Percentiles rank a stretch among this genome's conserved stretches.
phyloP scores from a whole-genome alignment of 2,329 filamentous ascomycete species.

The Phyllachora maydis region DNA sequence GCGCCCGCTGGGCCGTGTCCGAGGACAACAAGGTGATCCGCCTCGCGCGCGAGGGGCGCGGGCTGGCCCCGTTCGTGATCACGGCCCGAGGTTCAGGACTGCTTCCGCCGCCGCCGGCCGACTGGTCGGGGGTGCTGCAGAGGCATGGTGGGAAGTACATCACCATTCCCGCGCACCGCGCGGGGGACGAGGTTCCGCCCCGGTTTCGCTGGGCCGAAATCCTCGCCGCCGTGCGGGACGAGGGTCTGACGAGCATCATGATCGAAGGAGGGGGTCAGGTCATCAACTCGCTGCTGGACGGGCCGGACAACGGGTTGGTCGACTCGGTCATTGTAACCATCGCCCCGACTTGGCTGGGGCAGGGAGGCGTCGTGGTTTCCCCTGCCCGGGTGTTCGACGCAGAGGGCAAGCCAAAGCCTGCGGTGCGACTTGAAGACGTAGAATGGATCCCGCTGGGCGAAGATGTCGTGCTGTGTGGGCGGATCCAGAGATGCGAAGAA shows the following conservation, averaged over 20 bases:
- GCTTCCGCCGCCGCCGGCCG: conserved; percentile 18
- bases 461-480: conserved; percentile 68
- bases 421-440: conserved; percentile 43
- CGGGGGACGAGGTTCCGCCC: conserved; percentile 15
- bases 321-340: conserved; percentile 73
- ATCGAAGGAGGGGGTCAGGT: conserved; percentile 72
- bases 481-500: too few species aligned
- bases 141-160: conserved; percentile 32
- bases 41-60: conserved; percentile 40
- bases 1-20: conserved; percentile 47
- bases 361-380: conserved; percentile 59
- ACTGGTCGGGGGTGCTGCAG: conserved; percentile 23
- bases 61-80: conserved; percentile 56
- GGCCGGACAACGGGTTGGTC: conserved; percentile 34
- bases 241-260: conserved; percentile 65
- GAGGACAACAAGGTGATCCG: conserved; percentile 42
- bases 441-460: conserved; percentile 62
- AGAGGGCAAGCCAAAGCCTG: conserved; percentile 30
- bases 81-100: conserved; percentile 22
- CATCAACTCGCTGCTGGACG: conserved; percentile 60
- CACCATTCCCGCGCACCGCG: conserved; percentile 9
- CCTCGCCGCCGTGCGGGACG: conserved; percentile 29
- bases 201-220: conserved; percentile 45
- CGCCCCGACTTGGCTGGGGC: conserved; percentile 76
- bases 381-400: conserved; percentile 35